A percentile compares a stretch with the other conserved stretches of the same genome.
Evolutionary conservation across 108 stramenopile genomes (phyloP).

Genomic region (Cyclotella cryptica): DNA sequence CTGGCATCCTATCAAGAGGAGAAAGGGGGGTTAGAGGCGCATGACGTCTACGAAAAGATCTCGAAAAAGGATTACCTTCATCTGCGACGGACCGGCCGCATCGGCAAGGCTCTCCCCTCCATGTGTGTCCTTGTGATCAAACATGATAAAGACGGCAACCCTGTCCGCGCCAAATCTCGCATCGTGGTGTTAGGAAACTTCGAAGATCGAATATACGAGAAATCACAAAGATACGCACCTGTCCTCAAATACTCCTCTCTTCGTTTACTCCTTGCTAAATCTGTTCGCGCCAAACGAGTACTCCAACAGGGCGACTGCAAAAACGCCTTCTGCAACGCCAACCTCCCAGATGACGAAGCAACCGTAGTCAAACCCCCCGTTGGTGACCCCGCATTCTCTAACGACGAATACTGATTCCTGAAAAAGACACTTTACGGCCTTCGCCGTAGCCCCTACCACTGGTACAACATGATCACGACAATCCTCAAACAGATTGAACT

Average conservation of each 20-base stretch:
- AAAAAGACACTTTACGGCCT: conserved; percentile 27
- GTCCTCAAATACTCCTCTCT: conserved; percentile 8
- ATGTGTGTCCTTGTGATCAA: conserved; percentile 4
- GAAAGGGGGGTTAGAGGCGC: neutral
- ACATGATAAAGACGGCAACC: neutral
- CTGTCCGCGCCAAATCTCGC: neutral
- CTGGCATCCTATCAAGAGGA: conserved; percentile 10
- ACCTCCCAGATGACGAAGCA: conserved; percentile 16
- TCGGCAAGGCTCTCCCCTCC: neutral
- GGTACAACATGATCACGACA: conserved; percentile 18
- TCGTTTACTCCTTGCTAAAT: conserved; percentile 9
- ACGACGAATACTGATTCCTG: conserved; percentile 6
- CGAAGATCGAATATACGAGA: conserved; percentile 13
- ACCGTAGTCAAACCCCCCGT: neutral
- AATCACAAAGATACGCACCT: conserved; percentile 29
- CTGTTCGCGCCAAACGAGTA: neutral
- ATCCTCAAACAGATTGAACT: conserved; percentile 9
- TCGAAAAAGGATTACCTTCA: neutral
- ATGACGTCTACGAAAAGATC: neutral
- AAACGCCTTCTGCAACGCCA: conserved; percentile 31
- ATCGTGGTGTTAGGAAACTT: conserved; percentile 10
- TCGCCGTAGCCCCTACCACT: conserved; percentile 17
- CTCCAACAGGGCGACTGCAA: conserved; percentile 35
- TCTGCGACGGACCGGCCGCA: neutral
- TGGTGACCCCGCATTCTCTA: neutral